Conservation (phyloP, 2,329 filamentous ascomycete species). For the Grosmannia serpens region DNA sequence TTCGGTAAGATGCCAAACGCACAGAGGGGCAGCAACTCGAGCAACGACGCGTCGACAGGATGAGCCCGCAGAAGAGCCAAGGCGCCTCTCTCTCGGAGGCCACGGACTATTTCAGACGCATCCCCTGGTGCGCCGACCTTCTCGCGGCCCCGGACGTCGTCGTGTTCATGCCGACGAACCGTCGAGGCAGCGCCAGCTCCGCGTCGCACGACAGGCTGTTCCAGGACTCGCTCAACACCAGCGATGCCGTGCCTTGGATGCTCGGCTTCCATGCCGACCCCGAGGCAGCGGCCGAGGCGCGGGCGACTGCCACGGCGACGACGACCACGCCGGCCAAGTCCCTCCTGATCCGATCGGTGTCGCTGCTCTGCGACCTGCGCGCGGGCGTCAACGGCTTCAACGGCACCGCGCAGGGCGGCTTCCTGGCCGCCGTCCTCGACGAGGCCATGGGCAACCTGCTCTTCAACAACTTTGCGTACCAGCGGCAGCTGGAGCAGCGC, state of each 20-base stretch:
- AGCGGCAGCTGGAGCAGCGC: background rate
- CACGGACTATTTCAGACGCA: slow-evolving; percentile 6
- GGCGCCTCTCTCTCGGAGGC: slow-evolving; percentile 4
- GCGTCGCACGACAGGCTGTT: slow-evolving; percentile 9
- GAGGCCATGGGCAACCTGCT: slow-evolving; percentile 18
- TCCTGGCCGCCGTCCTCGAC: slow-evolving; percentile 15
- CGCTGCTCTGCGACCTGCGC: slow-evolving; percentile 14
- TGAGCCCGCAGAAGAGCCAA: background rate
- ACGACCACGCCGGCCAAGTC: background rate
- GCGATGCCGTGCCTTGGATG: slow-evolving; percentile 13
- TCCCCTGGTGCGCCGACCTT: slow-evolving; percentile 7
- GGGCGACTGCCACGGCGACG: background rate
- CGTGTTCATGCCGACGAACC: background rate
- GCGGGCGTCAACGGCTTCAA: slow-evolving; percentile 16
- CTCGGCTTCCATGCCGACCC: slow-evolving; percentile 14
- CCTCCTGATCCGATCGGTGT: background rate
- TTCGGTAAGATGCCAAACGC: no score
- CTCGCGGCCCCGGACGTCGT: slow-evolving; percentile 4
- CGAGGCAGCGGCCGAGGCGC: background rate
- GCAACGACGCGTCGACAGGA: background rate
- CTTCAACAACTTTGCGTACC: slow-evolving; percentile 13
- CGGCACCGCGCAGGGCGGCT: slow-evolving; percentile 16
- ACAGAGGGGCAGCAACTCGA: background rate
- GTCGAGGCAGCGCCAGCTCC: background rate
- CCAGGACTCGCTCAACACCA: slow-evolving; percentile 4